Evolutionary conservation across 1,284 basidiomycete genomes (phyloP), one percentile per base, ranked within the genome.

Genomic region (Meira nashicola): DNA sequence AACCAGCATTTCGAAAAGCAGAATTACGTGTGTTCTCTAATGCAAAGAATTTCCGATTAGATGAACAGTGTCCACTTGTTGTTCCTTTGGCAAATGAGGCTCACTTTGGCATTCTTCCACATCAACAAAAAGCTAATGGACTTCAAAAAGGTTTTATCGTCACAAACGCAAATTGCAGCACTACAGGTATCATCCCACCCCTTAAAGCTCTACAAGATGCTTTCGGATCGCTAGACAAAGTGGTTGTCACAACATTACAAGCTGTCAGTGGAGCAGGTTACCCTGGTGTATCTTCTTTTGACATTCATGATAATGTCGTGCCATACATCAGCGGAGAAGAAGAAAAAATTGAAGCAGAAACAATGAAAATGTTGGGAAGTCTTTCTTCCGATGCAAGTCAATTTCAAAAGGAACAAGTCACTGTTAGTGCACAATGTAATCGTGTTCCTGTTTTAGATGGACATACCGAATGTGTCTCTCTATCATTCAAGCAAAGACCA

Each of bases 121-220:
- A 92, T 75, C 95, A 98, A 80, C 67, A 66, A 50, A 87, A 84
- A 62, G 76, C 85, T 10, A 81, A 74, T 49, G 87, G 88, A 2
- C 85, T 86, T 37, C 62, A 70, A 0, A 89, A 87, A 69, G 95
- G 95, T 2, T 98, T 92, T 83, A 94, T 99, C 78, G 87, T 98
- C 65, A 94, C 92, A 59, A 99, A 99, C 79, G 95, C 95, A 68
- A 98, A 98, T 82, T 98, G 95, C 82, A 90, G 91, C 39, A 97
- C 95, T 15, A 99, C 95, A 1, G 94, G 89, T 25, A 83, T 90
- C 65, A 92, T 95, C 63, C 87, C 98, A 46, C 92, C 93, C 12
- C 86, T 99, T 66, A 86, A 87, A 58, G 94, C 94, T 0, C 85
- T 99, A 68, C 92, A 97, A 80, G 86, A 86, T 66, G 84, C 87